phyloP scores from a whole-genome alignment of 2,329 filamentous ascomycete genomes.

The Colletotrichum caudatum region DNA sequence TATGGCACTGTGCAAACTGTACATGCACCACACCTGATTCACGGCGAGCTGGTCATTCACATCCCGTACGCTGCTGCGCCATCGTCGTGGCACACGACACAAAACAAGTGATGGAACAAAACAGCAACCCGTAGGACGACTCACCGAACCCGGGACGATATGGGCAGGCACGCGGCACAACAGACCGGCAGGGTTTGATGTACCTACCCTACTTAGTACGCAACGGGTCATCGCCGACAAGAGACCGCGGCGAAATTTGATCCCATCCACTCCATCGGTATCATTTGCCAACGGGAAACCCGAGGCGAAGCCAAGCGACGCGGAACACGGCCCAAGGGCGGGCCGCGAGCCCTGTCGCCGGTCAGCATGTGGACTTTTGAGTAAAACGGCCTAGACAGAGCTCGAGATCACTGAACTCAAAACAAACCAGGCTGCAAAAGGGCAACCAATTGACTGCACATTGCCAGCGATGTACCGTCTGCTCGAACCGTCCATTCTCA shows the following conservation, averaged over 20 bases:
- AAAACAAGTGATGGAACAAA: not conserved
- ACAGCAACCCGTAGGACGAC: not conserved
- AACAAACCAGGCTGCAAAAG: not conserved
- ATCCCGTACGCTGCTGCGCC: not conserved
- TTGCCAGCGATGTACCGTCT: not conserved
- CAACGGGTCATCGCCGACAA: constrained; percentile 23
- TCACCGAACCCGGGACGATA: constrained; percentile 1
- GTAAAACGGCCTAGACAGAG: not conserved
- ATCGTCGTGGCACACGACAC: constrained; percentile 8
- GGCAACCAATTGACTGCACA: not conserved
- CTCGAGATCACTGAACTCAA: not conserved
- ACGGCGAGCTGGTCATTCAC: not conserved
- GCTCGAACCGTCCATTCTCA: not conserved
- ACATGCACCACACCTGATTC: not conserved
- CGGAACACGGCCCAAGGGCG: constrained; percentile 16
- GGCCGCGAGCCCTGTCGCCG: not conserved
- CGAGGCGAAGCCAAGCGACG: constrained; percentile 30
- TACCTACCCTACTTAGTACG: not conserved
- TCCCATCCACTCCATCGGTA: constrained; percentile 33
- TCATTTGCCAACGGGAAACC: constrained; percentile 20
- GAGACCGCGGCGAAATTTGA: constrained; percentile 31
- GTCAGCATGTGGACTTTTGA: not conserved
- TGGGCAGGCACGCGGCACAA: not conserved
- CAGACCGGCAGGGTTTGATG: not conserved
- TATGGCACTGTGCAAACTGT: not conserved